phyloP scores from a whole-genome alignment of 352 stramenopile genomes.

The Phytophthora kernoviae region DNA sequence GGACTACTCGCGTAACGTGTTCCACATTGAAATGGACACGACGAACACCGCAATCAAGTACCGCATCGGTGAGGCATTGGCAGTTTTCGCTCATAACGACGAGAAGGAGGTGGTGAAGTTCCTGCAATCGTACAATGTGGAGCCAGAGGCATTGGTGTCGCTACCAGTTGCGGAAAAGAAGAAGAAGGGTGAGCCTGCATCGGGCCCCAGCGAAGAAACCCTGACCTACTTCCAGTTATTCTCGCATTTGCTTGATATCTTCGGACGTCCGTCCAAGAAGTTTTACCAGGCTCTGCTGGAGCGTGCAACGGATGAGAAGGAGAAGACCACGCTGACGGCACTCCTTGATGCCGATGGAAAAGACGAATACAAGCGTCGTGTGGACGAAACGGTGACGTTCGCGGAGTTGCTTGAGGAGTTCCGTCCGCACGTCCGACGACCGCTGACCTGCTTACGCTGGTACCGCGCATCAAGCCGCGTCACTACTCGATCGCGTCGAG shows the following conservation, averaged over 20 bases:
- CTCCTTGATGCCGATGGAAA: slow-evolving; percentile 76
- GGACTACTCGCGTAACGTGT: slow-evolving; percentile 88
- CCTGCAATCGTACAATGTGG: slow-evolving; percentile 65
- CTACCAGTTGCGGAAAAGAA: slow-evolving; percentile 64
- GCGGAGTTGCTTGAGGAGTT: slow-evolving; percentile 82
- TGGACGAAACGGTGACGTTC: slow-evolving; percentile 81
- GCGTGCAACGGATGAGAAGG: slow-evolving; percentile 71
- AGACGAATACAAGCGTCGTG: slow-evolving; percentile 80
- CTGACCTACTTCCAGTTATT: slow-evolving; percentile 86
- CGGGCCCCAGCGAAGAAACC: slow-evolving; percentile 53
- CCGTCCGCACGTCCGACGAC: slow-evolving; percentile 68
- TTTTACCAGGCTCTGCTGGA: slow-evolving; percentile 80
- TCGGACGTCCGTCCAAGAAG: slow-evolving; percentile 81
- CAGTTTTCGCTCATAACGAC: slow-evolving; percentile 87
- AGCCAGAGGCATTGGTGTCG: slow-evolving; percentile 70
- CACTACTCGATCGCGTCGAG: slow-evolving; percentile 93
- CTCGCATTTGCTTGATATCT: slow-evolving; percentile 84
- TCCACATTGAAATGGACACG: slow-evolving; percentile 89
- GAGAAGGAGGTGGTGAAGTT: slow-evolving; percentile 76
- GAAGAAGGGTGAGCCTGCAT: slow-evolving; percentile 46
- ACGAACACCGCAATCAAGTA: slow-evolving; percentile 82
- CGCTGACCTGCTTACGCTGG: slow-evolving; percentile 63
- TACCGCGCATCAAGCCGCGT: slow-evolving; percentile 87
- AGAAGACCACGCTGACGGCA: slow-evolving; percentile 55
- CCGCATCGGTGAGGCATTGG: slow-evolving; percentile 82